Evolutionary conservation across 208 protist species (phyloP).

Genomic region (Trypanosoma melophagium): DNA sequence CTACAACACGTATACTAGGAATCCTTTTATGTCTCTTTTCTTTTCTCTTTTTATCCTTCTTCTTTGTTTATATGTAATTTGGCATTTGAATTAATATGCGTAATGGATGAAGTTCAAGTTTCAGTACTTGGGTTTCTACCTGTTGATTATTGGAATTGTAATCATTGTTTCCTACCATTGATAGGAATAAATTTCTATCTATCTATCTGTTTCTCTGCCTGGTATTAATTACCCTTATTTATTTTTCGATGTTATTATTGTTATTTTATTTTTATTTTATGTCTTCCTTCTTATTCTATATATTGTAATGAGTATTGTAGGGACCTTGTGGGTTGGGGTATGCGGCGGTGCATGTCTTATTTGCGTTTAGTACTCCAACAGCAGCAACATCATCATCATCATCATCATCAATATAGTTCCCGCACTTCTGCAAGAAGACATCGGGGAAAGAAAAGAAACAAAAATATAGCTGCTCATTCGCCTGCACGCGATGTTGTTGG

Average conservation of each 20-base stretch:
- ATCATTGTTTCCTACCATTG: neutral
- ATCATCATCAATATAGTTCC: no score
- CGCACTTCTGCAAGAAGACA: no score
- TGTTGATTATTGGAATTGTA: no score
- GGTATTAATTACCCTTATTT: neutral
- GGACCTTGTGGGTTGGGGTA: neutral
- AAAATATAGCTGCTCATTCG: no score
- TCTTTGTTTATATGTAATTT: no score
- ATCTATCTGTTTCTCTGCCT: conserved; percentile 11
- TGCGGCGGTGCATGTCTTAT: conserved; percentile 3
- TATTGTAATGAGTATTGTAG: neutral
- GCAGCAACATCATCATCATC: no score
- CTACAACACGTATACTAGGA: conserved; percentile 9
- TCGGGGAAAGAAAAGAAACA: no score
- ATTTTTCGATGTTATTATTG: no score
- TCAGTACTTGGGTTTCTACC: no score
- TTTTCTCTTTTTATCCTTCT: neutral
- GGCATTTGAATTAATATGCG: no score
- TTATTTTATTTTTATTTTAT: neutral
- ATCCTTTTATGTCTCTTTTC: conserved; percentile 11
- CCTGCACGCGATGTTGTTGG: conserved; percentile 26
- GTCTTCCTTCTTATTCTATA: neutral
- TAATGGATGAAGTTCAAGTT: no score
- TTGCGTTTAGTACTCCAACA: neutral
- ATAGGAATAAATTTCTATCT: conserved; percentile 4